Conservation (phyloP, 352 stramenopile species). For the Pythium sp. region DNA sequence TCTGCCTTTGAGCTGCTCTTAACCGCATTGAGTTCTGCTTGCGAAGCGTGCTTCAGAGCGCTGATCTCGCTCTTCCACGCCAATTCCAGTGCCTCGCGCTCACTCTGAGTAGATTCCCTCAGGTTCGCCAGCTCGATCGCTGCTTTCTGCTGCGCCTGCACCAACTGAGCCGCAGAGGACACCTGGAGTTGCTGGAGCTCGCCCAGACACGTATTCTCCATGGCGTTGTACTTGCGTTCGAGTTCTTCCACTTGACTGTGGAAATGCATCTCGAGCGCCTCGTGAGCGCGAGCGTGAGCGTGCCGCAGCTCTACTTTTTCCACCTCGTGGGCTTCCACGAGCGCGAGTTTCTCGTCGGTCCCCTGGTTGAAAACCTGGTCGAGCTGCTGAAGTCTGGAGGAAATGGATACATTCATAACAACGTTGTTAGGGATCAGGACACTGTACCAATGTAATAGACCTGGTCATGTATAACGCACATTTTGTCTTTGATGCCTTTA, state of each 20-base stretch:
- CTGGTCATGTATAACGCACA: conserved; percentile 23
- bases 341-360: conserved; percentile 40
- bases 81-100: neutral
- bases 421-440: neutral
- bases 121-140: neutral
- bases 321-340: conserved; percentile 32
- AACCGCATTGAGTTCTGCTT: conserved; percentile 25
- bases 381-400: conserved; percentile 30
- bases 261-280: conserved; percentile 26
- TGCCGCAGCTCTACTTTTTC: conserved; percentile 31
- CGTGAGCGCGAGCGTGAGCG: conserved; percentile 24
- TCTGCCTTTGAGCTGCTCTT: conserved; percentile 16
- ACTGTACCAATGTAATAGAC: neutral
- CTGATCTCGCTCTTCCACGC: conserved; percentile 16
- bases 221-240: conserved; percentile 26
- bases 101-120: conserved; percentile 9
- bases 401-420: neutral
- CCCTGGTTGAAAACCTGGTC: conserved; percentile 37
- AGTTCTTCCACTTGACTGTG: conserved; percentile 26
- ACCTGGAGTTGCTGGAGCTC: conserved; percentile 38
- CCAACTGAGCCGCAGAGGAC: conserved; percentile 21
- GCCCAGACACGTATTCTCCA: conserved; percentile 30
- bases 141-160: conserved; percentile 6
- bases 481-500: conserved; percentile 28
- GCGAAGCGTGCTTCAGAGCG: conserved; percentile 17